Conservation (phyloP, 2,329 filamentous ascomycete species). For the Cladorrhinum sp. region DNA sequence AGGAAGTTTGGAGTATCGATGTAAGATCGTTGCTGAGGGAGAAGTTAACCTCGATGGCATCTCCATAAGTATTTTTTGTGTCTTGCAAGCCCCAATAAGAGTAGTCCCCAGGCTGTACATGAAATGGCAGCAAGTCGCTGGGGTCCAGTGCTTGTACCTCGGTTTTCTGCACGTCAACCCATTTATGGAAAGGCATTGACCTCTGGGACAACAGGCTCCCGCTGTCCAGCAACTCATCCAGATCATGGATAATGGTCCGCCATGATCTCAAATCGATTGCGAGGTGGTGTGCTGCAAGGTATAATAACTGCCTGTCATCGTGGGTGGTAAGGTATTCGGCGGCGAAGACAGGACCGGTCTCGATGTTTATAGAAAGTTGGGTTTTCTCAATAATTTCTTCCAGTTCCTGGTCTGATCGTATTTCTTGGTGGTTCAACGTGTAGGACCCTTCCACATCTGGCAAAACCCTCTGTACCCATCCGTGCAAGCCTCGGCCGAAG, state of each 20-base stretch:
- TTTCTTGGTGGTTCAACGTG: constrained; percentile 41
- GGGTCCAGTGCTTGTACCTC: constrained; percentile 34
- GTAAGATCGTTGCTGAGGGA: constrained; percentile 42
- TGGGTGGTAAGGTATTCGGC: constrained; percentile 46
- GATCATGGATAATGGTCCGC: constrained; percentile 47
- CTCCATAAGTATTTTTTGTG: constrained; percentile 44
- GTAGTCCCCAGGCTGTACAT: constrained; percentile 39
- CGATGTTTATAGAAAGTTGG: constrained; percentile 46
- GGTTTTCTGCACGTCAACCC: constrained; percentile 46
- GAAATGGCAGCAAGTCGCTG: constrained; percentile 37
- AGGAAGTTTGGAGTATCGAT: constrained; percentile 40
- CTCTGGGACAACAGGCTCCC: constrained; percentile 44
- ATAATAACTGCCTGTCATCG: constrained; percentile 46
- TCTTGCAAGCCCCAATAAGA: constrained; percentile 48
- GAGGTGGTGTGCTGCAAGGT: constrained; percentile 50
- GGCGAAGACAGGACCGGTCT: constrained; percentile 49
- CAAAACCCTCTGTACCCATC: constrained; percentile 47
- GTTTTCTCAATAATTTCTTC: constrained; percentile 39
- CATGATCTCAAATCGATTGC: constrained; percentile 51
- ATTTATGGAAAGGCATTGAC: constrained; percentile 48
- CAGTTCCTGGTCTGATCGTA: constrained; percentile 42
- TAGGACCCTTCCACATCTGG: constrained; percentile 43
- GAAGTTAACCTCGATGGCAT: constrained; percentile 42
- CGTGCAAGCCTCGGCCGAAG: constrained; percentile 36
- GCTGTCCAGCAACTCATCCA: constrained; percentile 47